A percentile compares a stretch with the other conserved stretches of the same genome.
Evolutionary conservation across 2,329 filamentous ascomycete species (phyloP).

Genomic region (Paramyrothecium roridum): DNA sequence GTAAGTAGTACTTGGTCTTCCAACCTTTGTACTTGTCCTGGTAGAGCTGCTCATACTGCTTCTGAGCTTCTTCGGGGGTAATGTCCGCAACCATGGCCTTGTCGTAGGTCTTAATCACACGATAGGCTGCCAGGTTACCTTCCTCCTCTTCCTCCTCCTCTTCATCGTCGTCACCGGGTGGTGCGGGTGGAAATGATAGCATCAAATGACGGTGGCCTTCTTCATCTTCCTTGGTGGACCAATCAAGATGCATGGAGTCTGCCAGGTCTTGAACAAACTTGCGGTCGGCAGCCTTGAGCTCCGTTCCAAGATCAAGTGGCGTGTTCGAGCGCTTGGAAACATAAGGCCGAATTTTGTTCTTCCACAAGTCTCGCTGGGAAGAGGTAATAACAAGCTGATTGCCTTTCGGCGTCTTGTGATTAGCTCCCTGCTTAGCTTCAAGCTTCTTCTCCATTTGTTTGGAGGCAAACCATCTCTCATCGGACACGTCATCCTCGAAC

Average conservation of each 20-base stretch:
- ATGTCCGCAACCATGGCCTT: conserved; percentile 82
- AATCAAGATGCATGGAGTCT: conserved; percentile 53
- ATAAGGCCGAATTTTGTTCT: conserved; percentile 75
- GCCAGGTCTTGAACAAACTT: conserved; percentile 91
- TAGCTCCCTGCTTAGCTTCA: conserved; percentile 53
- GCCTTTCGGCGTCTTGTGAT: conserved; percentile 51
- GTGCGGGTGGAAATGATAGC: conserved; percentile 42
- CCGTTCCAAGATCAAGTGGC: conserved; percentile 69
- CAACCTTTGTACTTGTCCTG: conserved; percentile 85
- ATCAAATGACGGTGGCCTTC: conserved; percentile 52
- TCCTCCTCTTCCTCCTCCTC: conserved; percentile 48
- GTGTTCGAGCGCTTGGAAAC: conserved; percentile 64
- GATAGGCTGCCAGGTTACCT: conserved; percentile 78
- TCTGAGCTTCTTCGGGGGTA: conserved; percentile 73
- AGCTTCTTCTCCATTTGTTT: conserved; percentile 71
- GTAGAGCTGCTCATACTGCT: conserved; percentile 79
- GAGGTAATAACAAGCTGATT: conserved; percentile 70
- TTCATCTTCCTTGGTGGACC: conserved; percentile 56
- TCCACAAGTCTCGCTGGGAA: conserved; percentile 78
- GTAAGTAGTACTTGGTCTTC: conserved; percentile 91
- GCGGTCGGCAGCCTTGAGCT: conserved; percentile 78
- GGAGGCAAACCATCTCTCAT: conserved; percentile 87
- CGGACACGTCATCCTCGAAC: conserved; percentile 85
- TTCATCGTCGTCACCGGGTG: conserved; percentile 63
- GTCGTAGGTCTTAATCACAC: conserved; percentile 87